phyloP scores from a whole-genome alignment of 1,139 yeast genomes.

The Protomyces macrosporus region DNA sequence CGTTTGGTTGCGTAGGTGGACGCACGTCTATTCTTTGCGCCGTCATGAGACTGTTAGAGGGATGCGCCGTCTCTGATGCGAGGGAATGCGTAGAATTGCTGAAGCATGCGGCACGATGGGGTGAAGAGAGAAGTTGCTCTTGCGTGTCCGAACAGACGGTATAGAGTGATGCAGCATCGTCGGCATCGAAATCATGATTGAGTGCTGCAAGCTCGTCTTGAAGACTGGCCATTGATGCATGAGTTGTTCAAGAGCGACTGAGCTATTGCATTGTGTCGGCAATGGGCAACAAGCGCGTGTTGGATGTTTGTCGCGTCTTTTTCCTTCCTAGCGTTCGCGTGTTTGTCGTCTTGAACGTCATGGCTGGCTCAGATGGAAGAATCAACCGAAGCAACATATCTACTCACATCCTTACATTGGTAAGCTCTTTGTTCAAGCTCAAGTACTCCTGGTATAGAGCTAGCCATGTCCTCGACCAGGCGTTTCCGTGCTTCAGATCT shows the following conservation, averaged over 20 bases:
- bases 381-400: too few species aligned
- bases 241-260: background rate
- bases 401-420: too few species aligned
- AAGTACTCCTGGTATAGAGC: too few species aligned
- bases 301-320: too few species aligned
- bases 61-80: background rate
- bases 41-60: background rate
- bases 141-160: background rate
- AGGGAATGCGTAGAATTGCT: background rate
- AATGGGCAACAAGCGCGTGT: too few species aligned
- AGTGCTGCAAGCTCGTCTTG: background rate
- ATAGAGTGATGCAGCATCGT: background rate
- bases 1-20: background rate
- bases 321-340: too few species aligned
- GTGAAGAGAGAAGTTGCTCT: background rate
- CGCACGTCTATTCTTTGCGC: background rate
- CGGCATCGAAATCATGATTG: background rate
- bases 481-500: constrained; percentile 29
- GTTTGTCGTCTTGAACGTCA: too few species aligned
- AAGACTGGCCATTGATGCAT: background rate
- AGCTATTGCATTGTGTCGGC: too few species aligned
- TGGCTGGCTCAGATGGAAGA: too few species aligned
- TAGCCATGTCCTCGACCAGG: constrained; percentile 26
- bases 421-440: too few species aligned
- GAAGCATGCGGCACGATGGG: background rate